Conservation (phyloP, 108 stramenopile species). For the Cylindrotheca closterium region DNA sequence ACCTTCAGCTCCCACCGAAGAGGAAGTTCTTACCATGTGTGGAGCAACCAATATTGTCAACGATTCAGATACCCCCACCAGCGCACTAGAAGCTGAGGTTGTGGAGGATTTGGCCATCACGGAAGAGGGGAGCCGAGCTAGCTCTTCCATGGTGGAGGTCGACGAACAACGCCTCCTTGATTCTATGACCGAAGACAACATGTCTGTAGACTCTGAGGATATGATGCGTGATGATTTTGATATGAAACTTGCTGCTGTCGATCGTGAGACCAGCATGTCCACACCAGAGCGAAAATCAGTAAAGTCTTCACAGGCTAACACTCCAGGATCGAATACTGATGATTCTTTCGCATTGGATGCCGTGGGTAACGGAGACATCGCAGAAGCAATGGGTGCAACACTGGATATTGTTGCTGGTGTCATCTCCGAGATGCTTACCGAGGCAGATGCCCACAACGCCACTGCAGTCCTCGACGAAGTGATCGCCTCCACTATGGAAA, state of each 20-base stretch:
- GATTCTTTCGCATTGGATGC: constrained; percentile 74
- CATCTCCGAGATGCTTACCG: constrained; percentile 42
- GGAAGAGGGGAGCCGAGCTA: not conserved
- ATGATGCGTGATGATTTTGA: constrained; percentile 11
- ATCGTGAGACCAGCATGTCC: not conserved
- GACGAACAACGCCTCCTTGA: constrained; percentile 1
- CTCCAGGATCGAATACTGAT: constrained; percentile 5
- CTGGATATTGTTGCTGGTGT: constrained; percentile 45
- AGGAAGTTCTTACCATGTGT: constrained; percentile 1
- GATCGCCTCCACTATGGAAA: not conserved
- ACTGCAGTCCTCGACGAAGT: constrained; percentile 27
- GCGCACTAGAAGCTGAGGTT: not conserved
- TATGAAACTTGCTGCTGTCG: constrained; percentile 3
- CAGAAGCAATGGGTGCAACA: constrained; percentile 63
- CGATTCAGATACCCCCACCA: not conserved
- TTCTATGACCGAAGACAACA: constrained; percentile 12
- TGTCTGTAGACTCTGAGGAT: constrained; percentile 30
- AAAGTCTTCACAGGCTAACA: not conserved
- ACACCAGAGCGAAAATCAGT: not conserved
- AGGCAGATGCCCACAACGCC: constrained; percentile 19
- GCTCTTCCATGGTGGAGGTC: not conserved
- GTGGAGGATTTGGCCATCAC: not conserved
- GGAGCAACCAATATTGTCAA: constrained; percentile 1
- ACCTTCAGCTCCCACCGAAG: constrained; percentile 1
- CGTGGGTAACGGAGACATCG: constrained; percentile 68